Percentiles rank a stretch among this genome's conserved stretches.
Conservation (phyloP, 306 rosid species). For the Cajanus cajan region DNA sequence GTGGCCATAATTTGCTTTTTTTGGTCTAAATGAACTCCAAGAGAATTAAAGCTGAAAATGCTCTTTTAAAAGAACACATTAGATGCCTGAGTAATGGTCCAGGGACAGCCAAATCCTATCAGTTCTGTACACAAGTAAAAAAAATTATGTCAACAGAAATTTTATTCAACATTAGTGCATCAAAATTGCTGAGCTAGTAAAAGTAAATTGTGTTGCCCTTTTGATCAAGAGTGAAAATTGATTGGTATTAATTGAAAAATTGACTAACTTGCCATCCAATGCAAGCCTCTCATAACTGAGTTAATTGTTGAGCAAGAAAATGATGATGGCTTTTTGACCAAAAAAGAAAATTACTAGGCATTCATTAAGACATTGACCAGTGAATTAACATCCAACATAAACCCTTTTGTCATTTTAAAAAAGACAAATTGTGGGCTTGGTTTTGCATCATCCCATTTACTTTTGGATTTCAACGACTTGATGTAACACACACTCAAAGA, state of each 20-base stretch:
- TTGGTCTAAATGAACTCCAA: slow-evolving; percentile 24
- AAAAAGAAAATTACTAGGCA: not conserved
- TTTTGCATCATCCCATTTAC: not conserved
- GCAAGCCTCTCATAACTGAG: not conserved
- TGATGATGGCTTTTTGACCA: not conserved
- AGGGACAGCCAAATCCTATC: slow-evolving; percentile 24
- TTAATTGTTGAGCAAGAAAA: not conserved
- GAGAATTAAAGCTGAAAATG: slow-evolving; percentile 29
- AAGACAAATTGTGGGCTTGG: not conserved
- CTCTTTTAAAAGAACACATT: slow-evolving; percentile 30
- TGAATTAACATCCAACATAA: not conserved
- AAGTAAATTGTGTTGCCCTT: not conserved
- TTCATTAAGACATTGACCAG: slow-evolving; percentile 3
- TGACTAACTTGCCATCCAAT: not conserved
- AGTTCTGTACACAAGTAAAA: slow-evolving; percentile 42
- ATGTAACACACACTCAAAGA: not conserved
- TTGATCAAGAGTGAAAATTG: not conserved
- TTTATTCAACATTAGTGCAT: not conserved
- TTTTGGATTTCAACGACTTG: not conserved
- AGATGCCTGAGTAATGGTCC: slow-evolving; percentile 25
- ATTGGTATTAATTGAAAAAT: not conserved
- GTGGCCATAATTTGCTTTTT: slow-evolving; percentile 26
- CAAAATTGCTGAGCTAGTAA: not conserved
- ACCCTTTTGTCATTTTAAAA: not conserved
- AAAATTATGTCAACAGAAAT: not conserved